Base-by-base conservation (phyloP, 225 moss, liverwort and hornwort species). In the Rhytidiadelphus loreus region DNA sequence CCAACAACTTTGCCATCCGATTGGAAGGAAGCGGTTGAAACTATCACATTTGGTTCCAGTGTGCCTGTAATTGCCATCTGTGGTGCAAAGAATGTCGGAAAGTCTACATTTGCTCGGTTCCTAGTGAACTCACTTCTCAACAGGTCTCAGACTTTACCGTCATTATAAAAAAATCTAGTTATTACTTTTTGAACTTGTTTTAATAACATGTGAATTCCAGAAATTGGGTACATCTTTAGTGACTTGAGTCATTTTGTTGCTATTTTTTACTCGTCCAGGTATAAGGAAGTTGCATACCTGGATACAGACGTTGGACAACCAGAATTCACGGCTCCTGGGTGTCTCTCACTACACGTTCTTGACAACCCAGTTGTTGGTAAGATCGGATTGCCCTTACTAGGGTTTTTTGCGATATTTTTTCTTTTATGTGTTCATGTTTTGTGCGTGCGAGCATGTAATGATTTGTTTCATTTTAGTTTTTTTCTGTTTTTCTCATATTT, bases 281-380 rank as follows among this genome's bases (percentile, higher is more conserved):
- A 95, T 90, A 92, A 92, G 86, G 91, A 95, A 79, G 95, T 98
- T 86, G 96, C 95, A 53, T 98, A 97, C 87, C 89, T 98, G 95
- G 98, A 98, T 89, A 97, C 97, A 68, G 97, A 98, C 69, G 92
- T 96, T 29, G 97, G 98, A 57, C 98, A 98, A 85, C 98, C 97
- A 74, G 97, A 98, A 90, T 98, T 98, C 68, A 98, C 98, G 52
- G 92, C 95, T 82, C 98, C 96, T 87, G 97, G 98, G 41, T 98
- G 98, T 91, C 90, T 97, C 55, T 98, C 98, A 52, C 87, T 98
- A 66, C 97, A 98, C 79, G 72, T 97, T 83, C 89, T 98, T 66
- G 90, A 89, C 86, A 90, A 89, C 48, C 98, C 97, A 74, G 90
- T 97, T 83, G 95, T 94, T 84, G 97, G 96, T 97, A 93, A 87